These are phyloP conservation scores for Chrysoporthe cubensis DNA, from an alignment of 2,329 filamentous ascomycete genomes.

Conservation along the genomic window DNA sequence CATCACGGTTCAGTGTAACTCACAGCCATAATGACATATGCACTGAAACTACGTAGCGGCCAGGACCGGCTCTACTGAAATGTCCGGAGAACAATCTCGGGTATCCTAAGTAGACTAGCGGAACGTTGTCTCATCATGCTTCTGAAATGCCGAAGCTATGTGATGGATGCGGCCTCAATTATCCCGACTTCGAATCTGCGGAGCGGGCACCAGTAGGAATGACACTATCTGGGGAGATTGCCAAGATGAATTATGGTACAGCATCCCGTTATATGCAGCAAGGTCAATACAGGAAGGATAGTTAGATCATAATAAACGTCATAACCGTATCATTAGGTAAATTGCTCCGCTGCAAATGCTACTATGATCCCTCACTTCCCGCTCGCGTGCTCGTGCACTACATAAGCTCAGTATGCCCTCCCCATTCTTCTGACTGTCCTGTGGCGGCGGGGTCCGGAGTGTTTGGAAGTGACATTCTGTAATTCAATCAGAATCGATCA, in stretches of 20 bases:
- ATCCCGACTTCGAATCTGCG: neutral
- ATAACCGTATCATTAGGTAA: neutral
- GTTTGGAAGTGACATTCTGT: neutral
- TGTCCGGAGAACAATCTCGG: neutral
- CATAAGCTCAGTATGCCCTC: neutral
- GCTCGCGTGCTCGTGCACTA: neutral
- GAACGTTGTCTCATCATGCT: neutral
- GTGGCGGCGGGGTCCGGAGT: neutral
- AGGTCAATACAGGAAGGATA: neutral
- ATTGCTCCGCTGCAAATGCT: neutral
- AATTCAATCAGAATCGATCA: neutral
- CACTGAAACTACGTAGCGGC: no score
- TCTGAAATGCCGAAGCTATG: neutral
- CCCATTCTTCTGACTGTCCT: neutral
- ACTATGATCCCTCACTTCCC: neutral
- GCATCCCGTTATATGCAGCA: neutral
- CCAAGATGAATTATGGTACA: neutral
- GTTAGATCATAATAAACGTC: constrained; percentile 2
- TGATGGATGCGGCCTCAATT: neutral
- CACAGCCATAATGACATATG: no score
- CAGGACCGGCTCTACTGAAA: no score
- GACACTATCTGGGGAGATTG: neutral
- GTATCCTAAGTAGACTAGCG: neutral
- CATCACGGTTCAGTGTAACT: no score
- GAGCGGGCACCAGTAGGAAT: constrained; percentile 5